These are phyloP conservation scores for Candida endomychidarum DNA, from an alignment of 805 yeast genomes.

Conservation along the genomic window DNA sequence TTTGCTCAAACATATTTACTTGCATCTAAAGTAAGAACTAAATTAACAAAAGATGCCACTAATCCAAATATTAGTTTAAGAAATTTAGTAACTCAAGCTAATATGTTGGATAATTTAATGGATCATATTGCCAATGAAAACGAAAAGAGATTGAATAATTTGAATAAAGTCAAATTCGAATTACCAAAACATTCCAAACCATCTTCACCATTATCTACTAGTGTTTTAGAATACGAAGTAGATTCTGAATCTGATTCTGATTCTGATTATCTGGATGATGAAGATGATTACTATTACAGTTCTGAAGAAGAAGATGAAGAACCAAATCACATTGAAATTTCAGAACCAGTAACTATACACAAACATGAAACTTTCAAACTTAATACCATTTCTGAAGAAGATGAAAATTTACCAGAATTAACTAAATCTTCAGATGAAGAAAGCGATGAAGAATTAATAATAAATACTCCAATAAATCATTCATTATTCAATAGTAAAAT, in stretches of 20 bases:
- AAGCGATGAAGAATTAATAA: slow-evolving; percentile 8
- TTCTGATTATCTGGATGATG: slow-evolving; percentile 18
- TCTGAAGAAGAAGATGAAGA: slow-evolving; percentile 21
- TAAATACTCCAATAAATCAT: slow-evolving; percentile 8
- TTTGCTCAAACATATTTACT: slow-evolving; percentile 56
- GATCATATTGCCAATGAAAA: slow-evolving; percentile 43
- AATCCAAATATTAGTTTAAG: slow-evolving; percentile 57
- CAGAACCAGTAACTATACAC: slow-evolving; percentile 4
- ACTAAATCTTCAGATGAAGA: slow-evolving; percentile 12
- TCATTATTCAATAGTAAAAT: slow-evolving; percentile 13
- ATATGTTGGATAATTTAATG: slow-evolving; percentile 64
- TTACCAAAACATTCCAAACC: slow-evolving; percentile 15
- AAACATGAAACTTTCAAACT: slow-evolving; percentile 6
- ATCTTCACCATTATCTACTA: slow-evolving; percentile 21
- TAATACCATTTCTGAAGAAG: slow-evolving; percentile 12
- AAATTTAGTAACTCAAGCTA: slow-evolving; percentile 66
- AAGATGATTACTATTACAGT: slow-evolving; percentile 20
- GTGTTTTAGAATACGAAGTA: slow-evolving; percentile 40
- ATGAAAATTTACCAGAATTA: slow-evolving; percentile 15
- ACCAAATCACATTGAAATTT: slow-evolving; percentile 10
- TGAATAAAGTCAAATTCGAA: slow-evolving; percentile 15
- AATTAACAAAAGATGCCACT: slow-evolving; percentile 62
- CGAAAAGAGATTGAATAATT: slow-evolving; percentile 22
- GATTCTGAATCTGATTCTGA: slow-evolving; percentile 24
- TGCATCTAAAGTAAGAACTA: slow-evolving; percentile 63